Percentiles rank a stretch among this genome's conserved stretches.
Evolutionary conservation across 176 grass and related monocot species (phyloP).

Genomic region (Triticum timopheevii): DNA sequence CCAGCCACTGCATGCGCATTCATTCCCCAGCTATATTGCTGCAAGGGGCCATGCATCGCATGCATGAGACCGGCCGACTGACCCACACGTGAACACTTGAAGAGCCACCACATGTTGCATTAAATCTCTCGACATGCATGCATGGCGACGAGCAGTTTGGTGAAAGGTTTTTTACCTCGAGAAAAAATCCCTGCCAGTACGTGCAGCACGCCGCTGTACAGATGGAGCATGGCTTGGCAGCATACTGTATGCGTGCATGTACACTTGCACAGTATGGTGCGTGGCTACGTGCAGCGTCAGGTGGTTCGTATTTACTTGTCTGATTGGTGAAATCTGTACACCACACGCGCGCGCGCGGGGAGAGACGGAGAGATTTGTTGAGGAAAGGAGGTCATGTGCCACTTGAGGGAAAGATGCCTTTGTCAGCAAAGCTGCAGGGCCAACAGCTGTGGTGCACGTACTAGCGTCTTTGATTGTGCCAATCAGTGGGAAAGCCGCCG

Average conservation of each 20-base stretch:
- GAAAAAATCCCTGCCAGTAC: neutral
- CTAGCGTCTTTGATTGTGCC: conserved; percentile 12
- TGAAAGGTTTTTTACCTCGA: neutral
- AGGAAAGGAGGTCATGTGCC: neutral
- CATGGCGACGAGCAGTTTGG: neutral
- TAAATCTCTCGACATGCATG: neutral
- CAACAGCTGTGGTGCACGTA: neutral
- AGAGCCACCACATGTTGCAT: conserved; percentile 1
- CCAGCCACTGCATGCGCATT: neutral
- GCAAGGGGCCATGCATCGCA: neutral
- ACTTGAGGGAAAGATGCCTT: conserved; percentile 21
- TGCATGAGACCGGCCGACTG: neutral
- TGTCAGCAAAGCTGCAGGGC: neutral
- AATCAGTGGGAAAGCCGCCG: neutral
- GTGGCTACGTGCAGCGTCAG: conserved; percentile 15
- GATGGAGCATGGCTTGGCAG: neutral
- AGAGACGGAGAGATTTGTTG: neutral
- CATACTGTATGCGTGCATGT: neutral
- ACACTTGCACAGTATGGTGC: neutral
- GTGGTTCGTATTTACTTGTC: conserved; percentile 30
- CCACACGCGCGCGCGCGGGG: neutral
- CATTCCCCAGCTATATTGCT: conserved; percentile 8
- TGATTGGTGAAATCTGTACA: conserved; percentile 16
- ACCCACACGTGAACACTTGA: conserved; percentile 19
- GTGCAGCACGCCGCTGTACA: neutral